Percentiles rank a stretch among this genome's conserved stretches.
Conservation (phyloP, 352 stramenopile genomes). For the Phytophthora pinifolia region DNA sequence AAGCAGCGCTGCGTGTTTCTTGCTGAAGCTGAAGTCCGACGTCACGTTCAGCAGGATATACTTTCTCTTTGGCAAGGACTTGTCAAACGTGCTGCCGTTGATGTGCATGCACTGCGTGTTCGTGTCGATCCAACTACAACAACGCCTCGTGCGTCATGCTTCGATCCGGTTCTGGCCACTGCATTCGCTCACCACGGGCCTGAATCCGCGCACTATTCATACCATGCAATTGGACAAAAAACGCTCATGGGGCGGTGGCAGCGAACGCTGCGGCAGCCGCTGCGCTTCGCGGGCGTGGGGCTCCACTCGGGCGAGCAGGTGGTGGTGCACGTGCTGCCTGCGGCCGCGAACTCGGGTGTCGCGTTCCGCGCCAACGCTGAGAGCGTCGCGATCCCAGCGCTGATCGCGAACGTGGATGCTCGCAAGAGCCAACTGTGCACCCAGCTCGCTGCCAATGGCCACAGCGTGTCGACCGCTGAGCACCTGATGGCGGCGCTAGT, state of each 20-base stretch:
- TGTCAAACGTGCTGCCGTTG: too few species aligned
- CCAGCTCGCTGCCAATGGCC: constrained; percentile 32
- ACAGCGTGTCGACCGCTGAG: constrained; percentile 53
- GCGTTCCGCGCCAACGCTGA: constrained; percentile 26
- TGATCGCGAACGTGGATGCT: constrained; percentile 40
- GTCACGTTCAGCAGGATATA: too few species aligned
- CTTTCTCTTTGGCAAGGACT: too few species aligned
- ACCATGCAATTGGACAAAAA: constrained; percentile 6
- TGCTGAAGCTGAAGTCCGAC: too few species aligned
- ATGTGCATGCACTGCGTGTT: too few species aligned
- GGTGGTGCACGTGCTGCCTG: constrained; percentile 36
- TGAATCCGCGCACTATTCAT: too few species aligned
- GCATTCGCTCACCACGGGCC: too few species aligned
- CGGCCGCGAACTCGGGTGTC: constrained; percentile 32
- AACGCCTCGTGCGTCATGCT: too few species aligned
- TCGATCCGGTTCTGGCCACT: too few species aligned
- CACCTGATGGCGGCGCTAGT: constrained; percentile 69
- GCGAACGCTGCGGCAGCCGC: constrained; percentile 47
- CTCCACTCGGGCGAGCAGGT: constrained; percentile 53
- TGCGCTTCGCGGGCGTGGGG: constrained; percentile 58
- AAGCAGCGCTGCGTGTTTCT: too few species aligned
- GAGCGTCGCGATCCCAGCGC: constrained; percentile 22
- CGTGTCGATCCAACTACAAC: too few species aligned
- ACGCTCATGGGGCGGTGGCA: constrained; percentile 29
- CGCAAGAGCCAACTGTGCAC: constrained; percentile 59